These are phyloP conservation scores for Pyrenochaeta sp. DNA, from an alignment of 2,329 filamentous ascomycete genomes.

Conservation along the genomic window DNA sequence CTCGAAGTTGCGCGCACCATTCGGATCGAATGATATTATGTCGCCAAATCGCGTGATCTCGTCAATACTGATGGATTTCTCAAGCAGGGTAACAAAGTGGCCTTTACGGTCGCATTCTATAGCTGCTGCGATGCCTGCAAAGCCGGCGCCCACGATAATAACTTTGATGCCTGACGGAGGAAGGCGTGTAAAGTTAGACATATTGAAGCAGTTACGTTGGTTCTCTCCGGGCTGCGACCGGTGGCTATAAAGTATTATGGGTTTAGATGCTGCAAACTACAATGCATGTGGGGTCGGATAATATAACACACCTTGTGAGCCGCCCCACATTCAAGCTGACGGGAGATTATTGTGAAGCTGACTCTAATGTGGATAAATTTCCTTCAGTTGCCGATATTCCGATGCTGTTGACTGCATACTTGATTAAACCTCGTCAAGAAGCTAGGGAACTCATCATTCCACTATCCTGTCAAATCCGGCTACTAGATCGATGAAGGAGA, in stretches of 20 bases:
- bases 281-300: slow-evolving; percentile 8
- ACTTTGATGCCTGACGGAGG: slow-evolving; percentile 44
- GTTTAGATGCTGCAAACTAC: neutral
- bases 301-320: neutral
- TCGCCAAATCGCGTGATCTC: slow-evolving; percentile 67
- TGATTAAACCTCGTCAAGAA: no score
- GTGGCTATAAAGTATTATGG: neutral
- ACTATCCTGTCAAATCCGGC: no score
- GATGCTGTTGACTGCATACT: no score
- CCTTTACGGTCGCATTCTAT: slow-evolving; percentile 70
- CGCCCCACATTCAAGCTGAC: slow-evolving; percentile 6
- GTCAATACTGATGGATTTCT: slow-evolving; percentile 56
- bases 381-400: no score
- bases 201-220: slow-evolving; percentile 3
- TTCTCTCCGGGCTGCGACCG: neutral
- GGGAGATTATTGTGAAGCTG: neutral
- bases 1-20: slow-evolving; percentile 67
- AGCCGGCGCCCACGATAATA: slow-evolving; percentile 61
- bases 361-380: no score
- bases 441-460: no score
- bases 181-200: slow-evolving; percentile 26
- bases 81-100: slow-evolving; percentile 65
- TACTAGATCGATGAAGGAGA: no score
- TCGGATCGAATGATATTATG: slow-evolving; percentile 69
- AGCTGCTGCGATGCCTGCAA: slow-evolving; percentile 69